Percentiles rank a stretch among this genome's conserved stretches.
phyloP scores from a whole-genome alignment of 495 filamentous ascomycete genomes.

The Aspergillus nanangensis region DNA sequence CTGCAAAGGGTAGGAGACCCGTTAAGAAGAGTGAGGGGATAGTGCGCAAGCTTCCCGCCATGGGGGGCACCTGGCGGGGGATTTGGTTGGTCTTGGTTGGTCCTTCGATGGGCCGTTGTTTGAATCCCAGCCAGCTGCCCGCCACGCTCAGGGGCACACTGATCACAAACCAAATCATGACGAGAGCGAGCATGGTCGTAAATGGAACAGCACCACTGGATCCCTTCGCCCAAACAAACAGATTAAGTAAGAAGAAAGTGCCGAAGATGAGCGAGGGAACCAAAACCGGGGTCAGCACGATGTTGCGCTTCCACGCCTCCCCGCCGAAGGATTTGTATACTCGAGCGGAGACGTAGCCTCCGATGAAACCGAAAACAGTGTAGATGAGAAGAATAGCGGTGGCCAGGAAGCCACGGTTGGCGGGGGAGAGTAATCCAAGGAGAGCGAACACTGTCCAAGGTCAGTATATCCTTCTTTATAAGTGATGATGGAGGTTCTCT shows the following conservation, averaged over 20 bases:
- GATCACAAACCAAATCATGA: constrained; percentile 95
- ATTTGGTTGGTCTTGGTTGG: constrained; percentile 97
- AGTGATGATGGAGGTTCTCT: no score
- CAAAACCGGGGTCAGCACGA: constrained; percentile 77
- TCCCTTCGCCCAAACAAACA: constrained; percentile 89
- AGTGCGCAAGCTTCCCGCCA: constrained; percentile 73
- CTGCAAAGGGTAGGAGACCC: constrained; percentile 88
- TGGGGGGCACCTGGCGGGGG: constrained; percentile 87
- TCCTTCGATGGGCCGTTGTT: constrained; percentile 56
- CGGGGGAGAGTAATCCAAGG: constrained; percentile 89
- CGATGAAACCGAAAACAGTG: constrained; percentile 86
- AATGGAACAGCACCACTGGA: constrained; percentile 95
- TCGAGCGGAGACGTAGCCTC: constrained; percentile 84
- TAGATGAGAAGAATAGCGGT: constrained; percentile 91
- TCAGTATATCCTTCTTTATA: no score
- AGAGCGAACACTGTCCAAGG: constrained; percentile 67
- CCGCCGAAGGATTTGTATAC: constrained; percentile 90
- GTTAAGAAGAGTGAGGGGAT: constrained; percentile 84
- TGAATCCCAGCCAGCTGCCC: constrained; percentile 92
- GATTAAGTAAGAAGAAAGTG: constrained; percentile 88
- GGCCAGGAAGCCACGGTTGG: constrained; percentile 87
- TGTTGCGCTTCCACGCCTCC: constrained; percentile 91
- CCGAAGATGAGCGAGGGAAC: constrained; percentile 84
- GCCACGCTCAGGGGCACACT: constrained; percentile 85
- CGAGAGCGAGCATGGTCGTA: constrained; percentile 89